Evolutionary conservation across 2,329 filamentous ascomycete species (phyloP).

Genomic region (Zymoseptoria tritici): DNA sequence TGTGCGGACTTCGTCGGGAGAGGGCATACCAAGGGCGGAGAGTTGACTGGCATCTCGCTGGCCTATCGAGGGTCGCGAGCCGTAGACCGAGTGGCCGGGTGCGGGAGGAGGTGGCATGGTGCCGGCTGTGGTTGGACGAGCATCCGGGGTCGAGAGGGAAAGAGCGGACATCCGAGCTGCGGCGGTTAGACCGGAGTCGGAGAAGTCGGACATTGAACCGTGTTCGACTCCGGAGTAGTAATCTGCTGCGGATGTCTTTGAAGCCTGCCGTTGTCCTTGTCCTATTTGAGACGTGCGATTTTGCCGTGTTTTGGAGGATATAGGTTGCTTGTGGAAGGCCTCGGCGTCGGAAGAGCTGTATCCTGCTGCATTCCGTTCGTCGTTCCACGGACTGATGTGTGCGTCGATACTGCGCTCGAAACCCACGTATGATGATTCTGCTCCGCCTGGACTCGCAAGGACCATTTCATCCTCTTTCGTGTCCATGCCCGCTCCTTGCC

Average conservation of each 20-base stretch:
- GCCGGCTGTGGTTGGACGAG: conserved; percentile 28
- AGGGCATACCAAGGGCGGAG: conserved; percentile 45
- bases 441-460: conserved; percentile 57
- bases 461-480: conserved; percentile 83
- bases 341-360: conserved; percentile 44
- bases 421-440: conserved; percentile 39
- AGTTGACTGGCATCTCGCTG: conserved; percentile 55
- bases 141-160: conserved; percentile 24
- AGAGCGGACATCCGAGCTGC: conserved; percentile 28
- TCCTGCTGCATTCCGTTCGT: conserved; percentile 18
- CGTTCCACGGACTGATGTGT: conserved; percentile 14
- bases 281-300: conserved; percentile 26
- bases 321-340: conserved; percentile 15
- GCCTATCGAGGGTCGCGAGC: conserved; percentile 25
- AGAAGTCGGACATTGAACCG: conserved; percentile 80
- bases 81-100: conserved; percentile 30
- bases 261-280: background rate
- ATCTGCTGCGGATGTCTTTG: conserved; percentile 52
- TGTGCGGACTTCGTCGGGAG: conserved; percentile 20
- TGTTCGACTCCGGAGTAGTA: conserved; percentile 60
- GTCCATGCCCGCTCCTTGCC: conserved; percentile 72
- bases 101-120: conserved; percentile 18
- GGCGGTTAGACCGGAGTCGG: conserved; percentile 34
- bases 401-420: conserved; percentile 32
- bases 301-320: conserved; percentile 25